A percentile compares a stretch with the other conserved stretches of the same genome.
Evolutionary conservation across 495 filamentous ascomycete species (phyloP).

Genomic region (Annulohypoxylon nitens): DNA sequence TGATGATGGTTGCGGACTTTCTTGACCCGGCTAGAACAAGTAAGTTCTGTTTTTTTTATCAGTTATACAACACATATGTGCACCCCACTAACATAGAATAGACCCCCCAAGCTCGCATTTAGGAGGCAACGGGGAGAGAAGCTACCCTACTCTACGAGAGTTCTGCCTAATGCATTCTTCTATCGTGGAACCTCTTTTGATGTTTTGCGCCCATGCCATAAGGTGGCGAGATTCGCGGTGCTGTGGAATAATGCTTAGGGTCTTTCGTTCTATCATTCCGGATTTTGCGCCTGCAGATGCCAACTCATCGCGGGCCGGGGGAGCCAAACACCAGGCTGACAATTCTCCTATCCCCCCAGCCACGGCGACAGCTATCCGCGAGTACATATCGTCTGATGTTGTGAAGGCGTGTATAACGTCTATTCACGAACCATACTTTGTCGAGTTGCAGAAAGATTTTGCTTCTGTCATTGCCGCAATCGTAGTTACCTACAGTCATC

Average conservation of each 20-base stretch:
- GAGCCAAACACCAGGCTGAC: constrained; percentile 40
- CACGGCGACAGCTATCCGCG: constrained; percentile 77
- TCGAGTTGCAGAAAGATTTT: constrained; percentile 94
- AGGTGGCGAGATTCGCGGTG: constrained; percentile 91
- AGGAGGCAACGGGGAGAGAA: constrained; percentile 37
- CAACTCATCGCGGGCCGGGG: constrained; percentile 12
- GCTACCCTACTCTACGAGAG: constrained; percentile 71
- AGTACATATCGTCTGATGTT: constrained; percentile 89
- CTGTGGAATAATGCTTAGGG: constrained; percentile 84
- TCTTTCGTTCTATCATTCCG: constrained; percentile 84
- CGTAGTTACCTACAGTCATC: constrained; percentile 75
- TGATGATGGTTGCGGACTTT: constrained; percentile 88
- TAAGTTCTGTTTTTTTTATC: constrained; percentile 53
- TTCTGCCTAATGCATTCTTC: constrained; percentile 84
- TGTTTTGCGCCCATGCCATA: constrained; percentile 92
- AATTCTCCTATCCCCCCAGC: constrained; percentile 61
- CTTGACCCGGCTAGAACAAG: constrained; percentile 77
- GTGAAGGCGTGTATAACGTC: constrained; percentile 86
- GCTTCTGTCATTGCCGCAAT: constrained; percentile 89
- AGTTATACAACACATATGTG: background rate
- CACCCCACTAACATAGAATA: constrained; percentile 21
- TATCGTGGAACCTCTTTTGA: constrained; percentile 86
- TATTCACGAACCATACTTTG: constrained; percentile 94
- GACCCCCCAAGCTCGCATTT: constrained; percentile 9
- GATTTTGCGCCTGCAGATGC: constrained; percentile 70